Evolutionary conservation across 208 protist species (phyloP).

Genomic region (Leishmania tarentolae): DNA sequence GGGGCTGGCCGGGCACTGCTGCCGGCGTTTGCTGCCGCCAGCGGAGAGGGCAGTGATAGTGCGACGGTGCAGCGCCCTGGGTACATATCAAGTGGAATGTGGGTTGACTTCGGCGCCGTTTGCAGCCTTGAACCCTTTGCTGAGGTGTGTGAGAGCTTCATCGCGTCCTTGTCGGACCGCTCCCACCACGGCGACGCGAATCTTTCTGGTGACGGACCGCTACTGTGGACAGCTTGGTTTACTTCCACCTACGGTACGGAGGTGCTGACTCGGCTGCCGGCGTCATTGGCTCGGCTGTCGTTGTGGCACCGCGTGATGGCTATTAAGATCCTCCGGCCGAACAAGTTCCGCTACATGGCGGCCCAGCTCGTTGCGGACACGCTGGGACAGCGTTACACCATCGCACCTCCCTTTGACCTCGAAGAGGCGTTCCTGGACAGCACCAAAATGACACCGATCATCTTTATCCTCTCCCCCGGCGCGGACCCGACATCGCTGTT

Average conservation of each 20-base stretch:
- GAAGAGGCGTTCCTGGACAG: slow-evolving; percentile 90
- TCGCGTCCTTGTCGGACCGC: slow-evolving; percentile 15
- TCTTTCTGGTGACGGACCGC: slow-evolving; percentile 24
- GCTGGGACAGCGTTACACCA: slow-evolving; percentile 84
- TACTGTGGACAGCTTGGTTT: slow-evolving; percentile 86
- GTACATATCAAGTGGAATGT: slow-evolving; percentile 93
- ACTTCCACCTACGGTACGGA: slow-evolving; percentile 74
- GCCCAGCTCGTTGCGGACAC: slow-evolving; percentile 60
- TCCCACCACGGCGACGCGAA: neutral
- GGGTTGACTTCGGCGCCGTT: slow-evolving; percentile 92
- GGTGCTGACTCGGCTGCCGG: slow-evolving; percentile 48
- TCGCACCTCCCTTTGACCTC: slow-evolving; percentile 81
- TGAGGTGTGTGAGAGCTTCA: slow-evolving; percentile 78
- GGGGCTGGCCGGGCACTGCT: slow-evolving; percentile 53
- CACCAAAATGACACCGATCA: slow-evolving; percentile 87
- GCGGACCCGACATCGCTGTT: slow-evolving; percentile 94
- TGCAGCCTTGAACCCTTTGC: slow-evolving; percentile 80
- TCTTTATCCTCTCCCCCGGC: slow-evolving; percentile 94
- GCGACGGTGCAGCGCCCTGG: slow-evolving; percentile 42
- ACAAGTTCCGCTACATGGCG: slow-evolving; percentile 84
- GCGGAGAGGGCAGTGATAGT: slow-evolving; percentile 19
- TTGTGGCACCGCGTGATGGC: slow-evolving; percentile 88
- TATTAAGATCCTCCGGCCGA: slow-evolving; percentile 78
- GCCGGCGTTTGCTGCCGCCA: slow-evolving; percentile 23
- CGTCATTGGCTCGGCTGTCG: slow-evolving; percentile 41